Conservation (phyloP, 2,329 filamentous ascomycete genomes). For the Exophiala oligosperma region DNA sequence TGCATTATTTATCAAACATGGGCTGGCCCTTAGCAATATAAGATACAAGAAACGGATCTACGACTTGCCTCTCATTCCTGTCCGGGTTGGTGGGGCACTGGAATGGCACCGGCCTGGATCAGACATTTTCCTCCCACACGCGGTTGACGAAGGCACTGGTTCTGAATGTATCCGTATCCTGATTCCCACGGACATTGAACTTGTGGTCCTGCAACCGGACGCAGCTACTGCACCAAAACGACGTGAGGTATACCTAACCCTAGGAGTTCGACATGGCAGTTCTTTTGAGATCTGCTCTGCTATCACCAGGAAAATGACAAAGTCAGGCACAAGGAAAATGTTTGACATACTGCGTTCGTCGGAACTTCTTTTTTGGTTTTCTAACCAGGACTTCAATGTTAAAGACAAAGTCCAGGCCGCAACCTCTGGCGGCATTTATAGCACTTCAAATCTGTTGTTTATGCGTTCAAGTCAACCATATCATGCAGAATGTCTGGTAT, state of each 20-base stretch:
- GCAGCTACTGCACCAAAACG: conserved; percentile 7
- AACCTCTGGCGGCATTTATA: too few species aligned
- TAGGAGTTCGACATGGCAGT: conserved; percentile 9
- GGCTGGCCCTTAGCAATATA: neutral
- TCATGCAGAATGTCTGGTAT: conserved; percentile 9
- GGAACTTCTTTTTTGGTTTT: too few species aligned
- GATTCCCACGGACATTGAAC: conserved; percentile 12
- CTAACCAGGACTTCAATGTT: too few species aligned
- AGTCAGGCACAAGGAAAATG: neutral
- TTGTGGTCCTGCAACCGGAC: conserved; percentile 13
- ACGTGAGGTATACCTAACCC: conserved; percentile 7
- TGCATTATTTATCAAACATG: conserved; percentile 1
- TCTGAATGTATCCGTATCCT: conserved; percentile 8
- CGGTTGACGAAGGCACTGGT: conserved; percentile 13
- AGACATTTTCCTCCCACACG: conserved; percentile 8
- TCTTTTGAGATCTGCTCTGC: conserved; percentile 2
- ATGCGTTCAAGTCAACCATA: conserved; percentile 8
- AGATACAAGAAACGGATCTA: conserved; percentile 3
- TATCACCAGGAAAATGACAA: neutral
- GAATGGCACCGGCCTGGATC: conserved; percentile 2
- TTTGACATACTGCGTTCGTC: too few species aligned
- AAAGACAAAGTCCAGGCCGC: too few species aligned
- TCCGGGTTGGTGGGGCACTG: conserved; percentile 3
- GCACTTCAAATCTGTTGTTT: conserved; percentile 6
- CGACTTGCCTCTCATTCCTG: conserved; percentile 8